Evolutionary conservation across 2,329 filamentous ascomycete species (phyloP).

Genomic region (Beauveria scarabaeidicola): DNA sequence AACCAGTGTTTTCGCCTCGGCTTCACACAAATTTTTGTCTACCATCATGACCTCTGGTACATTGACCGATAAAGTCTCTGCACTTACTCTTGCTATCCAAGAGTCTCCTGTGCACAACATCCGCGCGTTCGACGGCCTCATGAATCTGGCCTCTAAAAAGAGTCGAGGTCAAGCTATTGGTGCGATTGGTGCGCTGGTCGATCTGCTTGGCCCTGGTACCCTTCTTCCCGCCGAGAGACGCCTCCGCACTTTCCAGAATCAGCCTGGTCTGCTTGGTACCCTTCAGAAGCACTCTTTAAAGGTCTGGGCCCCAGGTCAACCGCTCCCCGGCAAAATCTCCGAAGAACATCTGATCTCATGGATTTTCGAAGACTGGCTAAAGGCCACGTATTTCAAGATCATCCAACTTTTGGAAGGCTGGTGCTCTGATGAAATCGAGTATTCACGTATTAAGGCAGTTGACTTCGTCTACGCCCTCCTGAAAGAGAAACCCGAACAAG

Average conservation of each 20-base stretch:
- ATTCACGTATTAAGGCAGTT: constrained; percentile 76
- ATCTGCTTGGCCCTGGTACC: constrained; percentile 83
- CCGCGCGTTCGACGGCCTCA: constrained; percentile 77
- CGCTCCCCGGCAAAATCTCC: constrained; percentile 64
- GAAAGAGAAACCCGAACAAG: constrained; percentile 94
- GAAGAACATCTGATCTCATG: constrained; percentile 75
- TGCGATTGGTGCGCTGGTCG: constrained; percentile 86
- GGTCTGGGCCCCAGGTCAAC: constrained; percentile 59
- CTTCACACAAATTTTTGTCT: constrained; percentile 90
- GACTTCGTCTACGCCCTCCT: constrained; percentile 88
- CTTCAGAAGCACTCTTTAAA: constrained; percentile 52
- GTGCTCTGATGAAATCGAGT: constrained; percentile 93
- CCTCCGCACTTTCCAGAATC: constrained; percentile 67
- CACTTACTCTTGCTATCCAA: constrained; percentile 85
- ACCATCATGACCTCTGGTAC: constrained; percentile 97
- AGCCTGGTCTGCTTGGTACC: constrained; percentile 65
- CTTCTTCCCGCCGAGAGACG: constrained; percentile 77
- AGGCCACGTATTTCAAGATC: constrained; percentile 86
- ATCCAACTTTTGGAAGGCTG: constrained; percentile 85
- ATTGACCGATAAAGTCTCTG: constrained; percentile 92
- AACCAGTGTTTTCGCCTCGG: constrained; percentile 66
- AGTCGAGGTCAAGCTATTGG: constrained; percentile 88
- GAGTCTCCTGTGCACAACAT: constrained; percentile 92
- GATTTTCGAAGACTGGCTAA: constrained; percentile 93
- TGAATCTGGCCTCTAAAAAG: constrained; percentile 81